Evolutionary conservation across 495 filamentous ascomycete genomes (phyloP), one percentile per base, ranked within the genome.

Genomic region (Daldinia childiae): DNA sequence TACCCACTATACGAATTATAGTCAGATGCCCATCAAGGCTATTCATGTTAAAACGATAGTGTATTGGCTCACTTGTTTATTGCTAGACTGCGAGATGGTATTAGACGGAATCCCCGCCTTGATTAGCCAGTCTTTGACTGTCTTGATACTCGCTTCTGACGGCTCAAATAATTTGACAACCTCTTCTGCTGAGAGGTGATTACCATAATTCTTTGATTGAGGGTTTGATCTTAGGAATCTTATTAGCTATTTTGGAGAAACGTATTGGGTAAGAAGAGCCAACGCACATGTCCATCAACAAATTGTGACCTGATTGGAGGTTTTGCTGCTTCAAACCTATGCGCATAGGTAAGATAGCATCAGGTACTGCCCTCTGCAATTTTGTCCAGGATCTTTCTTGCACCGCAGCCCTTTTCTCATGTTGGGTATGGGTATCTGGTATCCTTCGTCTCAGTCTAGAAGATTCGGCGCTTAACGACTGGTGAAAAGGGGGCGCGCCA

Each of bases 171-270:
- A 74, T 51, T 87, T 81, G 26, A 83, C 77, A 17, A 87, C 77
- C 66, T 88, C 80, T 38, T 82, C 66, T 34, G 78, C 75, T 0
- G 79, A 82, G 81, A 85, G 78, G 68, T 88, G 81, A 64, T 86
- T 78, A 11, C 87, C 87, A 73, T 85, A 88, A 45, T 81, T 84
- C 34, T 78, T 73, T 0, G 87, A 89, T 15, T 69, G 87, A 82
- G 72, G 91, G 87, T 36, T 92, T 89, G 79, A 96, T 91, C 83
- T 96, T 91, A 29, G 89, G 92, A 77, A 92, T 93, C 29, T 89
- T 91, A 78, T 96, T 93, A 82, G 95, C 91, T 88, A 94, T 92
- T 81, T 92, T 93, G 58, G 30, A 54, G 12, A 17, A 19, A 52
- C 14, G 11, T 30, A 27, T 27, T 6, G 15, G 24, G 9, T 36